Percentiles rank a stretch among this genome's conserved stretches.
These are phyloP conservation scores for Daphne laureola DNA, from an alignment of 441 rosid species.

Conservation along the genomic window DNA sequence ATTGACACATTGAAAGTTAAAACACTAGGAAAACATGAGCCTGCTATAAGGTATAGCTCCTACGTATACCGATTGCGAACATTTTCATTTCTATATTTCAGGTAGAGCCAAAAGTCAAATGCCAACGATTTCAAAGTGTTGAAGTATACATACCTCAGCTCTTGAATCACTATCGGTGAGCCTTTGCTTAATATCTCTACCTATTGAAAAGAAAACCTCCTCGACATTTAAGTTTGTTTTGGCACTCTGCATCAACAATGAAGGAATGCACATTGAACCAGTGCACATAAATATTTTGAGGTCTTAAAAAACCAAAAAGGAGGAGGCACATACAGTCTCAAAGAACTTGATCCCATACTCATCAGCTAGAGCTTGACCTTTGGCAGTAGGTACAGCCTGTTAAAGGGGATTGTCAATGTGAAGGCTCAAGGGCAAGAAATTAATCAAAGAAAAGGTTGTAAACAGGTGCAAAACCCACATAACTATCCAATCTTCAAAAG, in stretches of 20 bases:
- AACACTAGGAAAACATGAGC: neutral
- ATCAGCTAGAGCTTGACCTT: constrained; percentile 20
- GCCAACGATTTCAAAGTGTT: neutral
- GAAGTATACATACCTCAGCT: constrained; percentile 12
- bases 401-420: constrained; percentile 3
- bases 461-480: neutral
- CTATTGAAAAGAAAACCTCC: constrained; percentile 19
- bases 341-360: constrained; percentile 19
- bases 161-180: constrained; percentile 16
- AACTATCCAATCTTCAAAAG: neutral
- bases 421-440: neutral
- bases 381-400: constrained; percentile 17
- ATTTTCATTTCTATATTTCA: too few relatives aligned
- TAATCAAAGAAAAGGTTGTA: neutral
- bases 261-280: neutral
- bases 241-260: constrained; percentile 12
- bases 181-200: constrained; percentile 15
- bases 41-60: neutral
- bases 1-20: neutral
- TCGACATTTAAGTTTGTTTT: constrained; percentile 17
- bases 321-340: constrained; percentile 12
- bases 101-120: neutral
- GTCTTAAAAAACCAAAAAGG: neutral
- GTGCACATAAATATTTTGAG: neutral
- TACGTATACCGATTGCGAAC: neutral